Conservation (phyloP, 2,329 filamentous ascomycete species). For the Nakataea oryzae region DNA sequence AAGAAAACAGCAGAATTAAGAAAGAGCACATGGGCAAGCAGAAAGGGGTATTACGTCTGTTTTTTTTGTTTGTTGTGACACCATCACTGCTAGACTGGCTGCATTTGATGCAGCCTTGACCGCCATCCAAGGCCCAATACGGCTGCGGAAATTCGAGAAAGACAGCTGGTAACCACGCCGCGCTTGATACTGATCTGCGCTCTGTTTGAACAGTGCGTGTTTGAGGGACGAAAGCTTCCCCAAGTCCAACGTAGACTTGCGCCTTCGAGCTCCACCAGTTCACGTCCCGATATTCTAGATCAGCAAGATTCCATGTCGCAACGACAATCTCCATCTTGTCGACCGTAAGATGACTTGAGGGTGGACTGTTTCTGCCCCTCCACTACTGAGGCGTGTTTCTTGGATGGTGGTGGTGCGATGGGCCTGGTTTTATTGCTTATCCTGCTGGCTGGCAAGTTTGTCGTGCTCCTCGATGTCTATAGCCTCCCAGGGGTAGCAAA, state of each 20-base stretch:
- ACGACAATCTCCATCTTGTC: background rate
- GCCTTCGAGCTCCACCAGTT: background rate
- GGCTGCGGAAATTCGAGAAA: background rate
- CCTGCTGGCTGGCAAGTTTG: conserved; percentile 44
- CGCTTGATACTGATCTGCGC: background rate
- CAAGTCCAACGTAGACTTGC: background rate
- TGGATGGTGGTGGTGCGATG: background rate
- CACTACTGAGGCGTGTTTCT: background rate
- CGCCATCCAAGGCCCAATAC: background rate
- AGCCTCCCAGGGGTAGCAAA: conserved; percentile 98
- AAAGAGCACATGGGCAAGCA: background rate
- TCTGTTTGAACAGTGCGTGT: background rate
- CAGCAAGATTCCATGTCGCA: background rate
- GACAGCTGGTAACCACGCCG: too few relatives aligned
- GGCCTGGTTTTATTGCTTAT: background rate
- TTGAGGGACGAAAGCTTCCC: background rate
- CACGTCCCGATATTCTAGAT: background rate
- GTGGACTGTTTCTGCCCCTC: background rate
- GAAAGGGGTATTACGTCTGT: background rate
- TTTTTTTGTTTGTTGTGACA: background rate
- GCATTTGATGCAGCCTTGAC: background rate
- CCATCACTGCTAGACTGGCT: background rate
- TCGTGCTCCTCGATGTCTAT: conserved; percentile 91
- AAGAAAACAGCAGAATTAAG: background rate
- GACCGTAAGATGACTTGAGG: background rate